Conservation (phyloP, 2,329 filamentous ascomycete species). For the Pseudogymnoascus sp. region DNA sequence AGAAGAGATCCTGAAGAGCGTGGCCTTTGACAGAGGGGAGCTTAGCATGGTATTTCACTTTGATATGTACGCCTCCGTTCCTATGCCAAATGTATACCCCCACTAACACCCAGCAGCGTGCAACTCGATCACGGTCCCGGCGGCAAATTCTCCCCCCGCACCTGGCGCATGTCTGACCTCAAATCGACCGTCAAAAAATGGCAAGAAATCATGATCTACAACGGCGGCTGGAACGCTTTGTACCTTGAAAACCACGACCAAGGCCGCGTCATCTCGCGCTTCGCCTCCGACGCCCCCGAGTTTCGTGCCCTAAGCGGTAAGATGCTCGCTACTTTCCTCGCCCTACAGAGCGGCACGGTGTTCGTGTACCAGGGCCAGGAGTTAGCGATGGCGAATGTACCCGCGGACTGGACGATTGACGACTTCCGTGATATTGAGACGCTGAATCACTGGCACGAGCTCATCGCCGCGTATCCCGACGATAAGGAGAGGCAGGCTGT, state of each 20-base stretch:
- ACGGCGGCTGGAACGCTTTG: slow-evolving; percentile 48
- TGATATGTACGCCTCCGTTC: slow-evolving; percentile 40
- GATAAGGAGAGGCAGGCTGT: slow-evolving; percentile 32
- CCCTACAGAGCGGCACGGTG: slow-evolving; percentile 43
- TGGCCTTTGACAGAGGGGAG: slow-evolving; percentile 49
- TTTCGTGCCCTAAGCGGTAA: slow-evolving; percentile 39
- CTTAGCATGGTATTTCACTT: slow-evolving; percentile 70
- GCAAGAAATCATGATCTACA: slow-evolving; percentile 43
- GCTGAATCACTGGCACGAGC: slow-evolving; percentile 40
- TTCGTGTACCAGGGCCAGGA: slow-evolving; percentile 56
- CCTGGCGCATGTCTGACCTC: slow-evolving; percentile 29
- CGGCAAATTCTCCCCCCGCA: slow-evolving; percentile 40
- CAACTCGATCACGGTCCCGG: slow-evolving; percentile 39
- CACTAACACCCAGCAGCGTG: slow-evolving; percentile 30
- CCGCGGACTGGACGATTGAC: slow-evolving; percentile 48
- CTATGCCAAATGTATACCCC: not conserved
- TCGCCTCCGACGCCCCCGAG: slow-evolving; percentile 34
- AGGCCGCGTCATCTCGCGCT: slow-evolving; percentile 42
- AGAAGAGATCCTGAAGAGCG: slow-evolving; percentile 43
- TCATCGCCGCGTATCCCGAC: slow-evolving; percentile 26
- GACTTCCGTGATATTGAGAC: slow-evolving; percentile 63
- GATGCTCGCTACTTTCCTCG: slow-evolving; percentile 44
- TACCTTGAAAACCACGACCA: slow-evolving; percentile 54
- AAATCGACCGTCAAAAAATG: slow-evolving; percentile 41
- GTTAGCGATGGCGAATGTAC: slow-evolving; percentile 50